Evolutionary conservation across 108 stramenopile species (phyloP).

Genomic region (Cyclotella sp.): DNA sequence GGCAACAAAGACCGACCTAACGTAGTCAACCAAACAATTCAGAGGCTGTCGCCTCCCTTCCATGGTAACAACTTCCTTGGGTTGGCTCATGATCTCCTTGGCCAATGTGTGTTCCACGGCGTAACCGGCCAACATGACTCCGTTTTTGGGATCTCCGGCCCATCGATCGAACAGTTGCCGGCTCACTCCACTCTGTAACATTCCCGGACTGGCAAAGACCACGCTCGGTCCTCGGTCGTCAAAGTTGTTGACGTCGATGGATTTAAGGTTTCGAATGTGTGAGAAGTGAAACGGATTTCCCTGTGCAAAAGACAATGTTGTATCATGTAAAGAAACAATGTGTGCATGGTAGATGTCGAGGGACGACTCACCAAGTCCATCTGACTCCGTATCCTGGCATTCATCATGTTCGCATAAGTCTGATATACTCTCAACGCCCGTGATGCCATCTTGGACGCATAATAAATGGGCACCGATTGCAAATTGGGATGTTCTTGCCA

Average conservation of each 20-base stretch:
- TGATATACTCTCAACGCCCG: slow-evolving; percentile 97
- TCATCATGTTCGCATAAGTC: slow-evolving; percentile 99
- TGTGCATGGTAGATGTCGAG: too few species aligned
- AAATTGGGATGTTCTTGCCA: slow-evolving; percentile 97
- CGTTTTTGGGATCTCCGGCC: slow-evolving; percentile 96
- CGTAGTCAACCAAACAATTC: slow-evolving; percentile 94
- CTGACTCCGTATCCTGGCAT: slow-evolving; percentile 87
- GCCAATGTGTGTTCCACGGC: slow-evolving; percentile 98
- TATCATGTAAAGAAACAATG: too few species aligned
- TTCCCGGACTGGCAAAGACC: slow-evolving; percentile 98
- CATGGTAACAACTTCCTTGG: slow-evolving; percentile 95
- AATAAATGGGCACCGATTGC: slow-evolving; percentile 94
- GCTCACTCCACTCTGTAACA: slow-evolving; percentile 95
- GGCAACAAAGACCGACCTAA: slow-evolving; percentile 34
- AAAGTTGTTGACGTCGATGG: slow-evolving; percentile 90
- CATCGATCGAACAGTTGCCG: slow-evolving; percentile 97
- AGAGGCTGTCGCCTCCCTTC: slow-evolving; percentile 92
- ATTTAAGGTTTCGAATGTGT: slow-evolving; percentile 88
- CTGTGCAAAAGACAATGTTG: too few species aligned
- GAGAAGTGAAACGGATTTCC: slow-evolving; percentile 93
- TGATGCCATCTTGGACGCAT: slow-evolving; percentile 92
- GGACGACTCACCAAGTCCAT: slow-evolving; percentile 76
- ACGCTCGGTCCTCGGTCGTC: slow-evolving; percentile 93
- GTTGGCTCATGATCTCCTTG: slow-evolving; percentile 93
- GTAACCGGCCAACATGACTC: slow-evolving; percentile 98